Conservation (phyloP, 179 eudicot species). For the Beta lomatogona region DNA sequence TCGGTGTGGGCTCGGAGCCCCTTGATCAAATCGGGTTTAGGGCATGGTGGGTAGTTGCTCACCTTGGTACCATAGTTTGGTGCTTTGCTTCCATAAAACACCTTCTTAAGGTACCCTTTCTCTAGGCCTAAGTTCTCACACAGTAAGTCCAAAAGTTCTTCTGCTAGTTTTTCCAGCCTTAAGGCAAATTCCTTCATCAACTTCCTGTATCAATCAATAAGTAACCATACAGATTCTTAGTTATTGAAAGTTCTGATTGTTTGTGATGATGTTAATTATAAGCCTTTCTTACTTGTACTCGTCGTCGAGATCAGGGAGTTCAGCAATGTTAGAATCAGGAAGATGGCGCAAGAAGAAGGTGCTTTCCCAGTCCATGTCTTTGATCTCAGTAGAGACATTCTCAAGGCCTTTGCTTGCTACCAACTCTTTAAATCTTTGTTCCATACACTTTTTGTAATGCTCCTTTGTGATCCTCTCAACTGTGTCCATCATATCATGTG, state of each 20-base stretch:
- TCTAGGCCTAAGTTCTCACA: conserved; percentile 55
- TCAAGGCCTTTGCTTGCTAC: conserved; percentile 50
- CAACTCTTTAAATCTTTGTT: conserved; percentile 63
- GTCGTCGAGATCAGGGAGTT: conserved; percentile 44
- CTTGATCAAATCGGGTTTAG: conserved; percentile 51
- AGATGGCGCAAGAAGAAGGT: conserved; percentile 70
- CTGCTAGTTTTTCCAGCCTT: conserved; percentile 54
- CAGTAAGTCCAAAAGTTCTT: conserved; percentile 42
- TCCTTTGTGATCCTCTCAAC: conserved; percentile 70
- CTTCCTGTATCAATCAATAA: conserved; percentile 21
- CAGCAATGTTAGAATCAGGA: conserved; percentile 47
- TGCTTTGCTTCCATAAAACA: conserved; percentile 38
- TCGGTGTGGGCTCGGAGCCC: conserved; percentile 60
- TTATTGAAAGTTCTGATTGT: neutral
- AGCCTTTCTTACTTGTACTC: conserved; percentile 34
- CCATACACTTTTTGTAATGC: conserved; percentile 71
- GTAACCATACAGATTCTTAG: neutral
- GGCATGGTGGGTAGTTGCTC: conserved; percentile 56
- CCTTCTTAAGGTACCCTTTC: conserved; percentile 52
- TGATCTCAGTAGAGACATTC: conserved; percentile 37
- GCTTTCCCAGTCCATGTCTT: conserved; percentile 73
- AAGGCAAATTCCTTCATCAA: conserved; percentile 48
- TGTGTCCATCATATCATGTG: conserved; percentile 61
- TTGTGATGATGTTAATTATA: no score
- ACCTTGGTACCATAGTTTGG: conserved; percentile 53